Evolutionary conservation across 257 asterid genomes (phyloP).

Genomic region (Plantago elongata): DNA sequence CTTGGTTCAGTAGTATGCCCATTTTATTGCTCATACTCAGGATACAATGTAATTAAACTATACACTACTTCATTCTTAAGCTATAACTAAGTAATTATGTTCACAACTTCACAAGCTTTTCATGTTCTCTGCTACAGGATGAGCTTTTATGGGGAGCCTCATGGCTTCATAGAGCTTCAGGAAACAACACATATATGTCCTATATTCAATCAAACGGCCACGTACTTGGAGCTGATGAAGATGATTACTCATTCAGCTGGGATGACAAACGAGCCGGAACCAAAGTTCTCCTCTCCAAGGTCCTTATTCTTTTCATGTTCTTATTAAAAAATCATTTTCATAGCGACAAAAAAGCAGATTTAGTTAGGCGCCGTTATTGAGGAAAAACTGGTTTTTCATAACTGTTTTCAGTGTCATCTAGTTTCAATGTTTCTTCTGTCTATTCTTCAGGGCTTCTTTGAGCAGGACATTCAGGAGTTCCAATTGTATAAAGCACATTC

Average conservation of each 20-base stretch:
- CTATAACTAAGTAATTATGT: background rate
- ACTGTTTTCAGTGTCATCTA: background rate
- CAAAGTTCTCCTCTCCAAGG: conserved; percentile 70
- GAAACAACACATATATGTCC: conserved; percentile 38
- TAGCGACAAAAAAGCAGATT: too few relatives aligned
- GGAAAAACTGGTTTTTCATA: too few relatives aligned
- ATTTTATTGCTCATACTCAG: conserved; percentile 82
- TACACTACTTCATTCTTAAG: background rate
- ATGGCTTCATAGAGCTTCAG: conserved; percentile 78
- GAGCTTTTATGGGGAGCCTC: conserved; percentile 94
- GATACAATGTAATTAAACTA: conserved; percentile 56
- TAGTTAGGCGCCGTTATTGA: too few relatives aligned
- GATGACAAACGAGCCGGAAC: conserved; percentile 88
- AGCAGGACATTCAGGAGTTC: conserved; percentile 46
- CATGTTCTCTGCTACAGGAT: conserved; percentile 38
- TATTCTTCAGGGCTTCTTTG: conserved; percentile 52
- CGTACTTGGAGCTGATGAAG: conserved; percentile 67
- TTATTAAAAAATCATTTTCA: background rate
- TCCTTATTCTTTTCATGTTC: conserved; percentile 3
- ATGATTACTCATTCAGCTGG: conserved; percentile 79
- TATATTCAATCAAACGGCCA: conserved; percentile 72
- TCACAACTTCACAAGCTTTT: background rate
- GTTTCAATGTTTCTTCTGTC: background rate
- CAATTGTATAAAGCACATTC: conserved; percentile 72
- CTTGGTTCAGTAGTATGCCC: conserved; percentile 74